phyloP scores from a whole-genome alignment of 768 basidiomycete species.

The Xerocomus potaroensis region DNA sequence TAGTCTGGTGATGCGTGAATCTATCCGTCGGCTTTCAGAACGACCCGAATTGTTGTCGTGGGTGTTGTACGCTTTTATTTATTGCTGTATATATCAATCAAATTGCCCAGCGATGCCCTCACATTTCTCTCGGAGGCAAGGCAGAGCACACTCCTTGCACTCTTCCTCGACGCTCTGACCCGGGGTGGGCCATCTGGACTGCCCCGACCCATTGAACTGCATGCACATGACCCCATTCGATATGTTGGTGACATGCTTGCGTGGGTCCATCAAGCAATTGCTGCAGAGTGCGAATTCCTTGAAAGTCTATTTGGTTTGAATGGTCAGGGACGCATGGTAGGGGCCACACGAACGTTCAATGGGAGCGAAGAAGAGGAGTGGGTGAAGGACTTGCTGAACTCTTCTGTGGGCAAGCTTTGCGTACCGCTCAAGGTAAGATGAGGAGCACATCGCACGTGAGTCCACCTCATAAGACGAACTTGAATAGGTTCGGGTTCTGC shows the following conservation, averaged over 20 bases:
- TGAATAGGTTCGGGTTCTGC: conserved; percentile 85
- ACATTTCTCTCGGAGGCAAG: conserved; percentile 75
- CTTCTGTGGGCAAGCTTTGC: conserved; percentile 76
- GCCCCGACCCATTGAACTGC: conserved; percentile 92
- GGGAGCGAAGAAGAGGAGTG: conserved; percentile 69
- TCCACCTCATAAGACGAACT: neutral
- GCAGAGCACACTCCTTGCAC: conserved; percentile 70
- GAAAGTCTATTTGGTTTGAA: conserved; percentile 77
- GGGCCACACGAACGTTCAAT: conserved; percentile 55
- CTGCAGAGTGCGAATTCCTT: conserved; percentile 91
- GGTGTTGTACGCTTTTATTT: conserved; percentile 1
- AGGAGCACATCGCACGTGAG: neutral
- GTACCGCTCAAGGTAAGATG: conserved; percentile 75
- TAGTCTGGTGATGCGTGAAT: conserved; percentile 58
- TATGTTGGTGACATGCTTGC: conserved; percentile 99
- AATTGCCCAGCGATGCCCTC: conserved; percentile 62
- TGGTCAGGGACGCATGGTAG: conserved; percentile 59
- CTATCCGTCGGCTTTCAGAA: conserved; percentile 66
- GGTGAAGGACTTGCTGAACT: conserved; percentile 77
- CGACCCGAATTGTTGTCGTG: conserved; percentile 67
- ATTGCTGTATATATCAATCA: neutral
- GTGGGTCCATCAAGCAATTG: conserved; percentile 96
- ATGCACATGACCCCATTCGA: conserved; percentile 94
- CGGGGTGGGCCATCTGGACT: conserved; percentile 80
- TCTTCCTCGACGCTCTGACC: conserved; percentile 85